A percentile compares a stretch with the other conserved stretches of the same genome.
phyloP scores from a whole-genome alignment of 164 flowering plant species.

The Tinospora cordifolia region DNA sequence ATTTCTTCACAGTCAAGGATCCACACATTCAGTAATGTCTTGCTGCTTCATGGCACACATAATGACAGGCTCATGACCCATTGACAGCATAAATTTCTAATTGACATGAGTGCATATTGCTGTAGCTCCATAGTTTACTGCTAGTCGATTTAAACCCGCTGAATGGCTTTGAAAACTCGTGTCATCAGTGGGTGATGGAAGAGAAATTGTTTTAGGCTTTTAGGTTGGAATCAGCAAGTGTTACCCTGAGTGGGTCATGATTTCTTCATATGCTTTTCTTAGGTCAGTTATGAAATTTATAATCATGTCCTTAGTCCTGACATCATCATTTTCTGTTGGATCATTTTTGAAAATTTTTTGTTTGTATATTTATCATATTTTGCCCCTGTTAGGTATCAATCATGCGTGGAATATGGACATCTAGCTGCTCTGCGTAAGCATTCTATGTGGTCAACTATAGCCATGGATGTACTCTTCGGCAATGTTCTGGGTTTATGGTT shows the following conservation, averaged over 20 bases:
- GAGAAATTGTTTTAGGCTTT: neutral
- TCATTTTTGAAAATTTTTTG: neutral
- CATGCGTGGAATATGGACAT: constrained; percentile 77
- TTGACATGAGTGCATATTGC: neutral
- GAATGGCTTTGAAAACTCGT: neutral
- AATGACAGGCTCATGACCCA: neutral
- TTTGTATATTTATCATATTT: neutral
- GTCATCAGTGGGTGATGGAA: constrained; percentile 1
- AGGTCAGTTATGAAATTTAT: neutral
- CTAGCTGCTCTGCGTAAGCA: constrained; percentile 57
- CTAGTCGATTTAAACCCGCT: neutral
- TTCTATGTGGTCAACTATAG: constrained; percentile 70
- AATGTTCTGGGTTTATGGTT: constrained; percentile 52
- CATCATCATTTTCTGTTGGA: neutral
- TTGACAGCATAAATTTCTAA: neutral
- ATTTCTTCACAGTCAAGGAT: neutral
- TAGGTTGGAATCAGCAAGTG: constrained; percentile 3
- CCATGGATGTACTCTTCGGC: constrained; percentile 66
- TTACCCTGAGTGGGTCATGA: constrained; percentile 1
- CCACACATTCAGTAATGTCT: neutral
- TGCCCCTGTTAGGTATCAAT: constrained; percentile 42
- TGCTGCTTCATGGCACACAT: neutral
- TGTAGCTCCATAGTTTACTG: too few species aligned
- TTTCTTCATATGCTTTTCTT: neutral
- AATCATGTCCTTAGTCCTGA: neutral